Evolutionary conservation across 129 eudicot species (phyloP).

Genomic region (Oenanthe sinensis): DNA sequence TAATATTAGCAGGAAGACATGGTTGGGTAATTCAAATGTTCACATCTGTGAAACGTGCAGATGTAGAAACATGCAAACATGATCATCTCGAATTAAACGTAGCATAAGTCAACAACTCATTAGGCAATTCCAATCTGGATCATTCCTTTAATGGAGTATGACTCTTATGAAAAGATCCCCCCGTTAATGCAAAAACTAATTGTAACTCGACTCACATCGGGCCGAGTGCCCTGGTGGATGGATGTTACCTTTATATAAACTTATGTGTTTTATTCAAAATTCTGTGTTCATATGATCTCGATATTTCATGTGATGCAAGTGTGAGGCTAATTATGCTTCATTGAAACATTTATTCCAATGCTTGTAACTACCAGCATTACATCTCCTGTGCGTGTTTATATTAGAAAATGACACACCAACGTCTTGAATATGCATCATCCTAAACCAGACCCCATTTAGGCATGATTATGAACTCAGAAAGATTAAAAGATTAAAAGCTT

Average conservation of each 20-base stretch:
- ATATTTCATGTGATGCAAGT: background rate
- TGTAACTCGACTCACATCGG: background rate
- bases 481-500: background rate
- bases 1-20: too few species aligned
- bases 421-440: background rate
- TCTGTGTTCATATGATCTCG: background rate
- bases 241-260: background rate
- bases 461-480: background rate
- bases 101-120: too few species aligned
- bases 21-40: too few species aligned
- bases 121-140: too few species aligned
- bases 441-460: background rate
- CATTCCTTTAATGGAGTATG: too few species aligned
- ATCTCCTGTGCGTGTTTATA: background rate
- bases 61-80: too few species aligned
- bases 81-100: too few species aligned
- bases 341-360: background rate
- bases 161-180: too few species aligned
- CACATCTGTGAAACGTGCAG: too few species aligned
- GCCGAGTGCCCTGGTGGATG: background rate
- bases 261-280: too few species aligned
- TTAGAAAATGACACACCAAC: background rate
- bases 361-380: background rate
- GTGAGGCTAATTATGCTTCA: background rate
- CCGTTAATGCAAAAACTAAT: background rate